These are phyloP conservation scores for Penicillium sp. DNA, from an alignment of 2,329 filamentous ascomycete genomes.

Conservation along the genomic window DNA sequence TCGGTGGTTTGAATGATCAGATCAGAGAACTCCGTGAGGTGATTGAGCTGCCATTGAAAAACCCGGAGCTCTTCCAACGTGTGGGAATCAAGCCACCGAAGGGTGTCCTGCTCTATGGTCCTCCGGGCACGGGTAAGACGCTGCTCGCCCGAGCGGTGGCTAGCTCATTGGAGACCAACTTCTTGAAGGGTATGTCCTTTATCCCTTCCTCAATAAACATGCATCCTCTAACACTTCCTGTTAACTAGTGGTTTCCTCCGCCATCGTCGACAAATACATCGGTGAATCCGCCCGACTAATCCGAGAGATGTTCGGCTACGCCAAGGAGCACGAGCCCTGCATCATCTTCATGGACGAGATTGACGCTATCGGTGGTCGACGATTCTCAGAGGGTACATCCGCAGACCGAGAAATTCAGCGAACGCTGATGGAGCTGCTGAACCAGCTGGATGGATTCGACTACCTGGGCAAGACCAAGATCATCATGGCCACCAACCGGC, in stretches of 20 bases:
- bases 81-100: constrained; percentile 99
- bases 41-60: constrained; percentile 96
- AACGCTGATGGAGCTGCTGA: constrained; percentile 96
- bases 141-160: constrained; percentile 90
- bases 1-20: constrained; percentile 96
- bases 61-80: constrained; percentile 93
- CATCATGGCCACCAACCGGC: constrained; percentile 98
- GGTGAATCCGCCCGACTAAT: constrained; percentile 96
- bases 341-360: constrained; percentile 99
- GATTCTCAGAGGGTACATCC: constrained; percentile 96
- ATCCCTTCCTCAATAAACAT: background rate
- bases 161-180: constrained; percentile 95
- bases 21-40: constrained; percentile 96
- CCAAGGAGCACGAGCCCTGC: constrained; percentile 98
- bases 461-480: constrained; percentile 99
- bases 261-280: constrained; percentile 99
- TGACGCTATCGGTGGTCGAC: constrained; percentile 92
- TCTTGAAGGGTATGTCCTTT: constrained; percentile 74
- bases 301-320: constrained; percentile 99
- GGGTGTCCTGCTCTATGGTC: constrained; percentile 92
- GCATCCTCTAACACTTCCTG: constrained; percentile 4
- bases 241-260: constrained; percentile 82
- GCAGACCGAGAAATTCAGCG: constrained; percentile 98
- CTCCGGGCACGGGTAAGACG: constrained; percentile 95
- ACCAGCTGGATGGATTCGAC: constrained; percentile 98